Evolutionary conservation across 1,139 yeast species (phyloP), one percentile per base, ranked within the genome.

Genomic region (Debaryomyces coudertii): DNA sequence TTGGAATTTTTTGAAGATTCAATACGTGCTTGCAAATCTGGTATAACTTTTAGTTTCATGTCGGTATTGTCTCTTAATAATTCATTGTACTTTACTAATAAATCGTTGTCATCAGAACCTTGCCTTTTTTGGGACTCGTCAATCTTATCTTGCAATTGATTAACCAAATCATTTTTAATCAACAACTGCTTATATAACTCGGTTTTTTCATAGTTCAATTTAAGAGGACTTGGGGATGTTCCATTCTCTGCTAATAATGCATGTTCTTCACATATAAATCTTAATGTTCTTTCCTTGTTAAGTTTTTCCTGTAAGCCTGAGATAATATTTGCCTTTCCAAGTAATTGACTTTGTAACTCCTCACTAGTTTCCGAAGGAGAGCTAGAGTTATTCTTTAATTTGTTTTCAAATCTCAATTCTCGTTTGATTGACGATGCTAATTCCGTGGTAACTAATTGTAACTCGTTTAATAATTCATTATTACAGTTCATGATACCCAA

Each of bases 191-290:
- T 62, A 56, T 77, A 72, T 44, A 82, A 57, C 45, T 78, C 80
- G 7, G 82, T 75, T 53, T 83, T 81, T 48, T 81, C 83, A 53
- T 80, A 78, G 42, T 79, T 77, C 50, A 85, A 60, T 46, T 83
- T 83, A 28, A 82, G 67, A 1, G 82, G 69, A 43, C 82, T 78
- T 24, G 88, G 81, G 8, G 68, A 63, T 41, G 70, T 72, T 2
- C 85, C 85, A 50, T 77, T 73, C 53, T 83, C 87, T 52, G 73
- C 61, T 30, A 82, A 61, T 41, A 83, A 60, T 0, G 82, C 82
- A 56, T 83, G 87, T 51, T 85, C 90, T 58, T 87, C 93, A 35
- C 89, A 83, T 14, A 85, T 78, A 52, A 78, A 83, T 44, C 93
- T 65, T 47, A 82, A 75, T 53, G 82, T 69, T 51, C 92, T 72